Evolutionary conservation across 176 grass and related monocot species (phyloP), one percentile per base, ranked within the genome.

Genomic region (Otatea glauca): DNA sequence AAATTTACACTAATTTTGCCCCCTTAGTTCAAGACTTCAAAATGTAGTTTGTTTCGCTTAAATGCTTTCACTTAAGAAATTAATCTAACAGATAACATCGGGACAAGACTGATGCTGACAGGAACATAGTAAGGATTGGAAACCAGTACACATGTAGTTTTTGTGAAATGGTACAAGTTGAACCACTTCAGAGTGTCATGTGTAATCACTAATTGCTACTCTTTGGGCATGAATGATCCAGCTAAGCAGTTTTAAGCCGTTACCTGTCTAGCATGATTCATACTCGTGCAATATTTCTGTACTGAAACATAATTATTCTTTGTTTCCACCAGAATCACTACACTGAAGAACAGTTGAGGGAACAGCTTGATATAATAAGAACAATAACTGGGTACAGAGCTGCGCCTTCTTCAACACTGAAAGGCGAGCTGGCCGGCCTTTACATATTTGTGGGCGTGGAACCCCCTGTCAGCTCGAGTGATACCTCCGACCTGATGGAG

Each of bases 371-470:
- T 9, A 71, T 72, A 5, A 27, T 86, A 55, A 63, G 71, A 77
- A 86, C 71, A 38, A 86, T 89, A 75, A 89, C 77, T 1, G 88
- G 88, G 71, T 89, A 89, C 65, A 1, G 35, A 0, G 54, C 77
- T 0, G 44, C 34, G 29, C 20, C 43, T 58, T 79, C 69, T 63
- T 45, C 48, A 3, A 89, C 83, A 18, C 34, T 89, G 9, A 83
- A 61, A 44, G 77, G 71, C 1, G 83, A 86, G 24, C 54, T 89
- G 11, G 54, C 78, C 0, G 64, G 71, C 0, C 23, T 89, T 2
- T 89, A 86, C 78, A 11, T 81, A 20, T 89, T 89, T 11, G 72
- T 86, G 0, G 88, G 88, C 0, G 88, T 89, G 35, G 88, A 89
- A 49, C 44, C 83, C 0, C 64, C 71, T 37, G 64, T 27, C 9